Evolutionary conservation across 768 basidiomycete genomes (phyloP), one percentile per base, ranked within the genome.

Genomic region (Mycena polygramma): DNA sequence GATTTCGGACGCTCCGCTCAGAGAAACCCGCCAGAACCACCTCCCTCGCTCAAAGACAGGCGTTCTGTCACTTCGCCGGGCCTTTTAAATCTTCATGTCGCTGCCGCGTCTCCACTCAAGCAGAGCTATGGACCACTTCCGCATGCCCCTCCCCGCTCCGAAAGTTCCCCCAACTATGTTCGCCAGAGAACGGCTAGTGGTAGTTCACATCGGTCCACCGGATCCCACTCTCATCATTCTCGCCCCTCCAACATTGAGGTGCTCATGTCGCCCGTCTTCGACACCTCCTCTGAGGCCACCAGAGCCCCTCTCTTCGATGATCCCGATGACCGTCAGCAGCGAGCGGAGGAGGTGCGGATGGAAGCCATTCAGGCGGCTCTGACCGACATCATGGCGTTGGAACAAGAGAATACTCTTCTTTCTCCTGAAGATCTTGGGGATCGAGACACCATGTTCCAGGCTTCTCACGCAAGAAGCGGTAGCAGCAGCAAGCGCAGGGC

Each of bases 351-450:
- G 60, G 87, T 92, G 73, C 87, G 95, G 46, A 98, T 99, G 90
- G 95, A 96, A 75, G 97, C 97, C 4, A 98, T 99, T 22, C 96
- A 96, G 75, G 96, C 96, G 10, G 98, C 98, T 6, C 83, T 99
- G 71, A 96, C 94, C 13, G 95, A 97, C 77, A 98, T 99, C 78
- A 96, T 99, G 76, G 95, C 95, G 4, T 85, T 92, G 48, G 94
- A 97, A 71, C 86, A 91, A 46, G 86, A 88, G 63, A 80, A 79
- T 63, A 68, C 71, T n/a, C 59, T 59, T 37, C 63, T 59, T 41
- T 69, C 30, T 41, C 64, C 54, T 53, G 58, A 71, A 24, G 43
- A 58, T 45, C 35, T 57, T n/a, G 59, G 69, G 24, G 68, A 69
- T 55, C 74, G 57, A 52, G 72, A 75, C 22, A 61, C 61, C 22